Conservation (phyloP, 106 monocot genomes). For the Apostasia shenzhenica region DNA sequence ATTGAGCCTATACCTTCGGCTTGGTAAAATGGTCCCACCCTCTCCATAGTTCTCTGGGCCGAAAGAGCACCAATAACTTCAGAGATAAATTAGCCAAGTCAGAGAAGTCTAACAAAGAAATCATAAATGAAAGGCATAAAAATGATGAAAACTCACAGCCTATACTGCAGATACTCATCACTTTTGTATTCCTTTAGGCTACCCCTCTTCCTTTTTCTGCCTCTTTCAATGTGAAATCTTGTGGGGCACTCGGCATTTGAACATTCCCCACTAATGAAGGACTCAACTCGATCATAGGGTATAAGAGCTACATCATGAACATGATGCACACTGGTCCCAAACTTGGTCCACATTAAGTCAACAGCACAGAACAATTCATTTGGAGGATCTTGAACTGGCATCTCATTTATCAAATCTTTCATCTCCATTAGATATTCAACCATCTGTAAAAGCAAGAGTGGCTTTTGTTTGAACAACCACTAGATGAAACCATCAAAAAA, state of each 20-base stretch:
- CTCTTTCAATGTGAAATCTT: constrained; percentile 83
- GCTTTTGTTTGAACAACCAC: too few species aligned
- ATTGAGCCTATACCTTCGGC: constrained; percentile 80
- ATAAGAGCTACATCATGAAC: constrained; percentile 82
- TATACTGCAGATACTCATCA: constrained; percentile 85
- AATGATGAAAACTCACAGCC: constrained; percentile 51
- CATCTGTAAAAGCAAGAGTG: too few species aligned
- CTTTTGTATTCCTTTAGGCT: constrained; percentile 62
- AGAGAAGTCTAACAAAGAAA: background rate
- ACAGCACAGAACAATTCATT: constrained; percentile 69
- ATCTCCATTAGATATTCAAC: constrained; percentile 35
- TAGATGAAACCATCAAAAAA: too few species aligned
- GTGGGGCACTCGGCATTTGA: constrained; percentile 74
- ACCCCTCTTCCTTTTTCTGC: constrained; percentile 65
- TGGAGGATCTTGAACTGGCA: constrained; percentile 78
- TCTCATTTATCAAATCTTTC: constrained; percentile 59
- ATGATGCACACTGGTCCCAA: constrained; percentile 51
- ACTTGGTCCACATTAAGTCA: constrained; percentile 83
- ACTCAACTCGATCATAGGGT: constrained; percentile 70
- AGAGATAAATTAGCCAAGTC: constrained; percentile 2
- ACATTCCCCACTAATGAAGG: constrained; percentile 76
- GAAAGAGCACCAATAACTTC: constrained; percentile 97
- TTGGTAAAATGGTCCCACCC: constrained; percentile 78
- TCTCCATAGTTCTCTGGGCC: constrained; percentile 98
- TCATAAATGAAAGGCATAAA: background rate